Base-by-base conservation (phyloP, 495 filamentous ascomycete genomes). In the Xylaria cubensis region DNA sequence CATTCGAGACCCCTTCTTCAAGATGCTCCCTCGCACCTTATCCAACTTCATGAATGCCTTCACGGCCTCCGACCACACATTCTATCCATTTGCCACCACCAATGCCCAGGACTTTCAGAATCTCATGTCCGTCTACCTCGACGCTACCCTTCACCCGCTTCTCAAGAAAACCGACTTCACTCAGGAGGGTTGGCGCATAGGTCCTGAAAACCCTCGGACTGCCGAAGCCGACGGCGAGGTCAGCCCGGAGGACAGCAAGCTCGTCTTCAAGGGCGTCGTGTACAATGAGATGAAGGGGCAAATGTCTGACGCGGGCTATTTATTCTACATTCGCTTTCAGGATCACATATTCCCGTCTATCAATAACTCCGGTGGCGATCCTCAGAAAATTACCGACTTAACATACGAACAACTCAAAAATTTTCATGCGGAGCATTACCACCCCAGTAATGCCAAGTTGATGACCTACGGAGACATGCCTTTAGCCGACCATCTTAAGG, bases 261-360 rank as follows among this genome's bases (percentile, higher is more conserved):
- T 98, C 24, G 91, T 98, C 17, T 99, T 99, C 86, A 99, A 99
- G 80, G 96, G 96, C 29, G 96, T 99, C 13, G 96, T 99, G 29
- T 99, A 99, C 82, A 99, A 99, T 77, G 96, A 99, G 83, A 99
- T 99, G 96, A 99, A 99, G 82, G 96, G 96, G 0, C 94, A 97
- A 78, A 97, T 98, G 89, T 98, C 96, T 9, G 96, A 98, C 80
- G 93, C 96, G 17, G 93, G 93, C 76, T 98, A 99, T 80, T 86
- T 98, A 3, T 99, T 92, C 83, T 98, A 97, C 75, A 96, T 97
- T 72, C 86, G 90, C 65, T 98, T 97, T 78, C 93, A 96, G 78
- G 94, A 99, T 73, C 94, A 95, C 80, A 93, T 99, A 26, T 94
- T 96, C 77, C 96, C 96, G 0, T 89, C 91, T 17, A 91, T 99